phyloP scores from a whole-genome alignment of 2,329 filamentous ascomycete genomes.

The Xylariaceae sp. region DNA sequence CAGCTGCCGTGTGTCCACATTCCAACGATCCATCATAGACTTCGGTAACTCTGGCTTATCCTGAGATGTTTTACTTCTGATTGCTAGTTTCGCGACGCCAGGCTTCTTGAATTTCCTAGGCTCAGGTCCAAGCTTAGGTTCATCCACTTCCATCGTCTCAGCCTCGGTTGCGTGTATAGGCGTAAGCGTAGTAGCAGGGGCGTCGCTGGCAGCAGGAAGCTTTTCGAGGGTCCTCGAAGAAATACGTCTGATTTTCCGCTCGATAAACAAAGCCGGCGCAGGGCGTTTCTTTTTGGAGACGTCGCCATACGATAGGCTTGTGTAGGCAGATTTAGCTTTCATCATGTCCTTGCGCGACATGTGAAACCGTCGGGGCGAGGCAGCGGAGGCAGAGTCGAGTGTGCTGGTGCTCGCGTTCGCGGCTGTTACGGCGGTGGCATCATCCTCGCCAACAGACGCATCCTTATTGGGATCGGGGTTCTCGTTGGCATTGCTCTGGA shows the following conservation, averaged over 20 bases:
- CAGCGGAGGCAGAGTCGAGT: slow-evolving; percentile 7
- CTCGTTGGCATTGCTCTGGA: slow-evolving; percentile 23
- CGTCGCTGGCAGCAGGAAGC: slow-evolving; percentile 20
- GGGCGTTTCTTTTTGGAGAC: slow-evolving; percentile 43
- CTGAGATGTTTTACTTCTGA: slow-evolving; percentile 18
- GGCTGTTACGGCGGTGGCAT: slow-evolving; percentile 5
- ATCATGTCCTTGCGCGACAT: slow-evolving; percentile 48
- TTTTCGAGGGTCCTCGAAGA: slow-evolving; percentile 26
- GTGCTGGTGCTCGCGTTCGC: background rate
- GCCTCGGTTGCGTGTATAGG: slow-evolving; percentile 7
- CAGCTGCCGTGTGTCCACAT: slow-evolving; percentile 35
- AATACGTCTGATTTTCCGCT: slow-evolving; percentile 42
- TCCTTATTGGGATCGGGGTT: slow-evolving; percentile 10
- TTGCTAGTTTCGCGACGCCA: slow-evolving; percentile 30
- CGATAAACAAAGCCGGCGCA: slow-evolving; percentile 52
- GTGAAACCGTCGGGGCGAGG: slow-evolving; percentile 51
- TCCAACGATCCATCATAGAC: slow-evolving; percentile 35
- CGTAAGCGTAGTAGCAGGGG: slow-evolving; percentile 1
- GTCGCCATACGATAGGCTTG: slow-evolving; percentile 28
- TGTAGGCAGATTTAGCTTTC: slow-evolving; percentile 27
- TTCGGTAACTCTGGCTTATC: slow-evolving; percentile 30
- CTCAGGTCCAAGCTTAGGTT: slow-evolving; percentile 23
- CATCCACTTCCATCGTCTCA: slow-evolving; percentile 27
- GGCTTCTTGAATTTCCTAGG: slow-evolving; percentile 35
- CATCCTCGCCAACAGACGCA: slow-evolving; percentile 1